Evolutionary conservation across 352 stramenopile species (phyloP).

Genomic region (Pythium monospermum): DNA sequence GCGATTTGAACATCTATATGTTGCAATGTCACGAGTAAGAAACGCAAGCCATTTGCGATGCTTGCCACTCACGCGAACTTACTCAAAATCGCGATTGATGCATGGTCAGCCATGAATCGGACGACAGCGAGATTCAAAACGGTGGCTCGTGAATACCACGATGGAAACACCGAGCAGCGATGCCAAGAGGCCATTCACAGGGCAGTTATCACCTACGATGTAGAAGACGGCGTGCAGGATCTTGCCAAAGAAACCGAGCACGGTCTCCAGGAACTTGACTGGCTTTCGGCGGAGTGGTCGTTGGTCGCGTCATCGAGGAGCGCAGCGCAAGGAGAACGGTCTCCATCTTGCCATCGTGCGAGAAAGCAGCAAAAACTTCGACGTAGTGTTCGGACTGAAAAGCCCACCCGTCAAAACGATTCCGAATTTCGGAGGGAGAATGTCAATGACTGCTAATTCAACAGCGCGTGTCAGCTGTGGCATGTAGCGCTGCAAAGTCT

Average conservation of each 20-base stretch:
- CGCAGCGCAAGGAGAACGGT: slow-evolving; percentile 12
- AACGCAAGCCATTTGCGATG: neutral
- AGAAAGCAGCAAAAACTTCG: slow-evolving; percentile 4
- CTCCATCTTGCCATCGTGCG: slow-evolving; percentile 1
- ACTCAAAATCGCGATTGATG: no score
- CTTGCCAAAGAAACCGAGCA: slow-evolving; percentile 8
- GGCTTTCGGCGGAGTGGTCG: slow-evolving; percentile 7
- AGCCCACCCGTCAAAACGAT: slow-evolving; percentile 10
- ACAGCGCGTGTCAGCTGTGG: neutral
- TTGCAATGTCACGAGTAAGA: neutral
- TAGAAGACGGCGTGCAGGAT: neutral
- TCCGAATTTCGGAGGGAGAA: slow-evolving; percentile 4
- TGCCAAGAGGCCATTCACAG: slow-evolving; percentile 6
- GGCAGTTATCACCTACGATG: slow-evolving; percentile 18
- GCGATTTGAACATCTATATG: slow-evolving; percentile 3
- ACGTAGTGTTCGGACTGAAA: slow-evolving; percentile 11
- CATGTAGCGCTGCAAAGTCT: slow-evolving; percentile 3
- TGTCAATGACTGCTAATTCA: slow-evolving; percentile 1
- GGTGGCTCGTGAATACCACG: slow-evolving; percentile 16
- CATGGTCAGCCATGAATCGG: neutral
- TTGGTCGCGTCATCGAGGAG: slow-evolving; percentile 6
- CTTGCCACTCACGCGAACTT: slow-evolving; percentile 1
- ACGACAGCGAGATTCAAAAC: slow-evolving; percentile 14
- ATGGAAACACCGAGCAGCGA: slow-evolving; percentile 2
- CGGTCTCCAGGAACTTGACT: slow-evolving; percentile 4